Evolutionary conservation across 106 monocot genomes (phyloP).

Genomic region (Triglochin maritima): DNA sequence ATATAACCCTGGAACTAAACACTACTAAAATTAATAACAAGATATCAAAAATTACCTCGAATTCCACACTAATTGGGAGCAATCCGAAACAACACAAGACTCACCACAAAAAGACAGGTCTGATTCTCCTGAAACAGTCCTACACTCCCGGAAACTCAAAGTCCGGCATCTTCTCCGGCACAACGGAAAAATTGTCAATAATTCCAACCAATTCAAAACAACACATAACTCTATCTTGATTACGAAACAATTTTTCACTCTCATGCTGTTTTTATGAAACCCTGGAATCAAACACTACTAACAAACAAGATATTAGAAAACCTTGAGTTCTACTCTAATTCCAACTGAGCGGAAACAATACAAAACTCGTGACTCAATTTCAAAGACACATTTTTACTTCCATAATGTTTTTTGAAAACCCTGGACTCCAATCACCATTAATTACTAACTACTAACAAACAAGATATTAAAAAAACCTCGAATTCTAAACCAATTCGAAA

Average conservation of each 20-base stretch:
- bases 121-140: slow-evolving; percentile 46
- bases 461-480: not conserved
- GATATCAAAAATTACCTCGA: not conserved
- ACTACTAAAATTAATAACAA: not conserved
- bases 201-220: too few species aligned
- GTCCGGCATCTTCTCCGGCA: slow-evolving; percentile 38
- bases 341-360: too few species aligned
- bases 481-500: not conserved
- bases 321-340: not conserved
- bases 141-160: slow-evolving; percentile 41
- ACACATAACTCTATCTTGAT: too few species aligned
- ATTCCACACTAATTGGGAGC: not conserved
- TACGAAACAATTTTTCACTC: too few species aligned
- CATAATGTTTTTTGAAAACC: too few species aligned
- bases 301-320: not conserved
- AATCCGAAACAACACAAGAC: not conserved
- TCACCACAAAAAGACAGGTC: slow-evolving; percentile 35
- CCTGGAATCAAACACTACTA: not conserved
- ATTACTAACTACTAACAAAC: not conserved
- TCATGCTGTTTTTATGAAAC: too few species aligned
- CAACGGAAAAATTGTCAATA: slow-evolving; percentile 65
- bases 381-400: too few species aligned
- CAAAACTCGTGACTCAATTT: slow-evolving; percentile 5
- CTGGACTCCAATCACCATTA: not conserved
- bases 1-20: too few species aligned